Evolutionary conservation across 106 monocot species (phyloP).

Genomic region (Cymbidium sinense): DNA sequence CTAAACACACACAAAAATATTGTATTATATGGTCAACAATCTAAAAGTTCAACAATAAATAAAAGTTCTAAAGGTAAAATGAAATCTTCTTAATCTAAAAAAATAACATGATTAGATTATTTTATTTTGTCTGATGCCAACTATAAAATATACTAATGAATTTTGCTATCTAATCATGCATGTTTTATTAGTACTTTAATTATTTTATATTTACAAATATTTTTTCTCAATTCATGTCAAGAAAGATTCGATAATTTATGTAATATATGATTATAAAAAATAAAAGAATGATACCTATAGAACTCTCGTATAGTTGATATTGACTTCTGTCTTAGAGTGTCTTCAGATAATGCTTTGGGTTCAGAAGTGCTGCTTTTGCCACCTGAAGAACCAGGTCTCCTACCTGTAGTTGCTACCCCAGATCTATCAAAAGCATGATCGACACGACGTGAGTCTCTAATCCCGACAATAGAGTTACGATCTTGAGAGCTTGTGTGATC

Average conservation of each 20-base stretch:
- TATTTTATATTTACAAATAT: neutral
- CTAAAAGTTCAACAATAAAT: neutral
- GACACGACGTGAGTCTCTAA: slow-evolving; percentile 6
- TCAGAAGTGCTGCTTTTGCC: slow-evolving; percentile 29
- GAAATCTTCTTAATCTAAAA: neutral
- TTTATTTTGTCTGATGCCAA: neutral
- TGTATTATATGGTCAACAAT: neutral
- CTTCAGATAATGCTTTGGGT: slow-evolving; percentile 42
- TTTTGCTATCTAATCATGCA: neutral
- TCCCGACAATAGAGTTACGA: slow-evolving; percentile 4
- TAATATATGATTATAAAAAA: neutral
- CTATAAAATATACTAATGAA: neutral
- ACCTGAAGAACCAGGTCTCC: slow-evolving; percentile 9
- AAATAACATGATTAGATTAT: neutral
- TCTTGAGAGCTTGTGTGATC: slow-evolving; percentile 13
- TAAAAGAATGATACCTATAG: slow-evolving; percentile 50
- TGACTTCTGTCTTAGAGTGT: slow-evolving; percentile 46
- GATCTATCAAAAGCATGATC: slow-evolving; percentile 39
- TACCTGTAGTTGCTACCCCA: slow-evolving; percentile 10
- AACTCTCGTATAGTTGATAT: slow-evolving; percentile 70
- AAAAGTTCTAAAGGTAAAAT: neutral
- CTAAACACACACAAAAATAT: neutral
- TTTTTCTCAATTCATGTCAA: neutral
- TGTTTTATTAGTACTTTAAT: neutral
- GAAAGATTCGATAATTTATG: neutral